These are phyloP conservation scores for Perkinsus olseni DNA, from an alignment of 169 alveolate genomes.

Conservation along the genomic window DNA sequence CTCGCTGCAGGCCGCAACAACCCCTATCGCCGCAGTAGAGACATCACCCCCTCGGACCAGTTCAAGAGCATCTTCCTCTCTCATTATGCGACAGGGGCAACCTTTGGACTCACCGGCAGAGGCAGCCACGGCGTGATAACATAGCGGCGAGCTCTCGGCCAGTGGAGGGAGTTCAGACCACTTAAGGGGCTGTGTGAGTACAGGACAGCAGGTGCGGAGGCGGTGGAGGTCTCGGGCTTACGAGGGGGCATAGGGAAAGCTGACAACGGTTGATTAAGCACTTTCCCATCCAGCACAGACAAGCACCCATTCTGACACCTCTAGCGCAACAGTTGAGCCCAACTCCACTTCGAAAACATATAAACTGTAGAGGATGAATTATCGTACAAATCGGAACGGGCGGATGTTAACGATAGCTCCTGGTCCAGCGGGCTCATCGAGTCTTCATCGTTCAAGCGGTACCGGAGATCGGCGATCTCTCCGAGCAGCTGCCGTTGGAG, in stretches of 20 bases:
- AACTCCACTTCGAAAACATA: no score
- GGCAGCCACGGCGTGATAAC: neutral
- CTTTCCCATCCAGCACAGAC: neutral
- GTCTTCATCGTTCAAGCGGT: neutral
- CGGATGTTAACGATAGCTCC: neutral
- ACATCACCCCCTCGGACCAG: neutral
- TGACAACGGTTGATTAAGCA: neutral
- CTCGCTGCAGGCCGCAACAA: neutral
- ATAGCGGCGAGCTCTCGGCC: neutral
- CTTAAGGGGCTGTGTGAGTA: neutral
- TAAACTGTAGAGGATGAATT: no score
- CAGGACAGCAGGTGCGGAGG: neutral
- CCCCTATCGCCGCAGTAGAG: neutral
- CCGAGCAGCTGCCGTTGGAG: neutral
- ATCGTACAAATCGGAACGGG: neutral
- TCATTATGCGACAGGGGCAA: neutral
- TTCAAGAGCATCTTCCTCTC: neutral
- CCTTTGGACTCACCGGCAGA: neutral
- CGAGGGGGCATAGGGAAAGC: neutral
- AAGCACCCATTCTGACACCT: neutral
- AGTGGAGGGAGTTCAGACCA: neutral
- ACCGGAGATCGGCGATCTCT: neutral
- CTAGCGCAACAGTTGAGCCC: no score
- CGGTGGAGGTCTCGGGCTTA: neutral
- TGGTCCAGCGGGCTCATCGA: no score